These are phyloP conservation scores for Ophiobolus disseminans DNA, from an alignment of 2,329 filamentous ascomycete genomes.

Conservation along the genomic window DNA sequence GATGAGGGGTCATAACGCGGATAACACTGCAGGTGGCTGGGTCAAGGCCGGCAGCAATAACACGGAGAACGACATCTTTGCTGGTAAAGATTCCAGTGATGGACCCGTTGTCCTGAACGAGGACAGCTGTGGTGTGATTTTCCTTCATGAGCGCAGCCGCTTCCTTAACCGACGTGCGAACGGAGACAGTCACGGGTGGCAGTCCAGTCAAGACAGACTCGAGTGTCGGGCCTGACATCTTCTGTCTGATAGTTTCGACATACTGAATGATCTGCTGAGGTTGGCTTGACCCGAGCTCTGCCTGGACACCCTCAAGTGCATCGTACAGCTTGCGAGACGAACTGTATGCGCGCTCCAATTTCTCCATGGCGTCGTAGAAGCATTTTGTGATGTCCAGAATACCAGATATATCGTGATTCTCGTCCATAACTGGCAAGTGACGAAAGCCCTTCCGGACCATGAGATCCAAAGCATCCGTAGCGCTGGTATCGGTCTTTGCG, in stretches of 20 bases:
- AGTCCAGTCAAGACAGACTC: conserved; percentile 92
- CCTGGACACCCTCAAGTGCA: conserved; percentile 95
- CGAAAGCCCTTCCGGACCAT: conserved; percentile 99
- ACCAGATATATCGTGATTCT: conserved; percentile 98
- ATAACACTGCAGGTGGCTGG: conserved; percentile 96
- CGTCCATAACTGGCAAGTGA: conserved; percentile 98
- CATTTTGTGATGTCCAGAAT: conserved; percentile 99
- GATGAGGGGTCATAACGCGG: conserved; percentile 98
- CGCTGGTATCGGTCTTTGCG: conserved; percentile 95
- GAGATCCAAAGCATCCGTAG: conserved; percentile 93
- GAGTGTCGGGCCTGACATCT: conserved; percentile 97
- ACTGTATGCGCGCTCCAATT: conserved; percentile 94
- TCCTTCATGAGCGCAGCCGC: conserved; percentile 97
- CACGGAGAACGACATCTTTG: conserved; percentile 97
- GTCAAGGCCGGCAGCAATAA: conserved; percentile 95
- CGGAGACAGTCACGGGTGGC: conserved; percentile 92
- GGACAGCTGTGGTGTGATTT: conserved; percentile 93
- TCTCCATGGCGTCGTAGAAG: conserved; percentile 99
- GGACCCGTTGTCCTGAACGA: conserved; percentile 94
- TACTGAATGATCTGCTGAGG: conserved; percentile 99
- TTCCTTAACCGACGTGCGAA: conserved; percentile 94
- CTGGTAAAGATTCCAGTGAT: conserved; percentile 99
- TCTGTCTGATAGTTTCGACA: conserved; percentile 89
- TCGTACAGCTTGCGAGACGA: conserved; percentile 98
- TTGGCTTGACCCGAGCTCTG: conserved; percentile 92